Conservation (phyloP, 371 early-diverging fungal genomes). For the Lichtheimia corymbifera region DNA sequence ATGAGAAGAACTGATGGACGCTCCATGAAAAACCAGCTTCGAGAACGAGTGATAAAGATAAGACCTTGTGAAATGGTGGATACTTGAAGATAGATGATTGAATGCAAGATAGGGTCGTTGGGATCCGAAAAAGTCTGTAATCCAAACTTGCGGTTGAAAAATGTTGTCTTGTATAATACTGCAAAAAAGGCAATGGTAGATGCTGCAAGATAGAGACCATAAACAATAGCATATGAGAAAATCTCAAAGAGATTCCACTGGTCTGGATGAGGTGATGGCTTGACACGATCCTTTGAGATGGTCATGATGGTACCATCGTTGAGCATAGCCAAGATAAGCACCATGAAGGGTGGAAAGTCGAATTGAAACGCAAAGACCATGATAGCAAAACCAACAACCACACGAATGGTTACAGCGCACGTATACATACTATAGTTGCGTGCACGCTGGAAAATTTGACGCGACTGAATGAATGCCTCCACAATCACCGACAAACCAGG, state of each 20-base stretch:
- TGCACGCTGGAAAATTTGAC: conserved; percentile 77
- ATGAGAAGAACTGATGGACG: conserved; percentile 50
- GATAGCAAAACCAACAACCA: conserved; percentile 62
- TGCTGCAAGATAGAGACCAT: conserved; percentile 57
- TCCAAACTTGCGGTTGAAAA: conserved; percentile 50
- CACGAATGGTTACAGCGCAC: conserved; percentile 65
- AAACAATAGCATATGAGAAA: conserved; percentile 56
- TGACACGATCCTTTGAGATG: conserved; percentile 61
- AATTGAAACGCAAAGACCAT: conserved; percentile 58
- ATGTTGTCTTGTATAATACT: conserved; percentile 39
- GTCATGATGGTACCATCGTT: conserved; percentile 68
- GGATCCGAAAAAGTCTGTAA: conserved; percentile 30
- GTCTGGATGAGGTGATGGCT: conserved; percentile 58
- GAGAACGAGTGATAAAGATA: conserved; percentile 60
- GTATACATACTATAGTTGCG: conserved; percentile 62
- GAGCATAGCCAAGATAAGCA: conserved; percentile 60
- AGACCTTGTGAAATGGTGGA: conserved; percentile 56
- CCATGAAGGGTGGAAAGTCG: conserved; percentile 68
- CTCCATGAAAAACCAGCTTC: conserved; percentile 52
- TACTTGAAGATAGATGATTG: conserved; percentile 57
- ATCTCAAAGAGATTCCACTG: conserved; percentile 61
- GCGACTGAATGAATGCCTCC: conserved; percentile 64
- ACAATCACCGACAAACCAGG: conserved; percentile 79
- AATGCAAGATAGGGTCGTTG: conserved; percentile 49
- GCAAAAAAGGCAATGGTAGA: conserved; percentile 59